Conservation (phyloP, 2,329 filamentous ascomycete genomes). For the Penicillium sp. region DNA sequence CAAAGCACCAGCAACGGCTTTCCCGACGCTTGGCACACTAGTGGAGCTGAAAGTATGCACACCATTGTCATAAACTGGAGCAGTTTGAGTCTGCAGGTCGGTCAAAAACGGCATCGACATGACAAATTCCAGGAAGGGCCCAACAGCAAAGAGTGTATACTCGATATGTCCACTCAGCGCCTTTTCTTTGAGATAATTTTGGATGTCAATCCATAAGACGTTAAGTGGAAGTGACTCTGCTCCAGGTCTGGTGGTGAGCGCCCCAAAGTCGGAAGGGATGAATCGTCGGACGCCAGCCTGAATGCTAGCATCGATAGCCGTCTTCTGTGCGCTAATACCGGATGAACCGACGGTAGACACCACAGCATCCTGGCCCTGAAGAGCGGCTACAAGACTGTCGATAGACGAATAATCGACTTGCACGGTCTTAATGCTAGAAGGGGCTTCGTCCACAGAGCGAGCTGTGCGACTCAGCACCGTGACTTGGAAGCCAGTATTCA, state of each 20-base stretch:
- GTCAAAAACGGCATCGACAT: slow-evolving; percentile 10
- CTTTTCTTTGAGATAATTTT: slow-evolving; percentile 6
- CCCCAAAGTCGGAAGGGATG: slow-evolving; percentile 2
- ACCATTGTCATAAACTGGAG: background rate
- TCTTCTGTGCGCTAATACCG: slow-evolving; percentile 1
- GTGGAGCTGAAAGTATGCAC: slow-evolving; percentile 2
- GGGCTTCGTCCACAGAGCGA: background rate
- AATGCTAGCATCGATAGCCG: slow-evolving; percentile 3
- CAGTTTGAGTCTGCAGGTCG: slow-evolving; percentile 1
- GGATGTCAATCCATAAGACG: background rate
- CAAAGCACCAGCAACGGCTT: slow-evolving; percentile 3
- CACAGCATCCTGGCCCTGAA: background rate
- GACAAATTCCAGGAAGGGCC: slow-evolving; percentile 10
- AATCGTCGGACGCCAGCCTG: background rate
- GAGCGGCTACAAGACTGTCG: background rate
- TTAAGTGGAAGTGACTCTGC: background rate
- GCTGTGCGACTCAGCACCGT: slow-evolving; percentile 1
- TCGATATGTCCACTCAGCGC: slow-evolving; percentile 1
- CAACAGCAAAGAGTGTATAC: slow-evolving; percentile 8
- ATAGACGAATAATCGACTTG: slow-evolving; percentile 8
- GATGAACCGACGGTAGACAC: background rate
- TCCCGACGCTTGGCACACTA: background rate
- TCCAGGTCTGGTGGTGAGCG: background rate
- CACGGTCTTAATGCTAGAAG: background rate
- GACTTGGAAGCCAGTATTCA: background rate